Percentiles rank a stretch among this genome's conserved stretches.
Evolutionary conservation across 176 grass and related monocot species (phyloP).

Genomic region (Zea luxurians): DNA sequence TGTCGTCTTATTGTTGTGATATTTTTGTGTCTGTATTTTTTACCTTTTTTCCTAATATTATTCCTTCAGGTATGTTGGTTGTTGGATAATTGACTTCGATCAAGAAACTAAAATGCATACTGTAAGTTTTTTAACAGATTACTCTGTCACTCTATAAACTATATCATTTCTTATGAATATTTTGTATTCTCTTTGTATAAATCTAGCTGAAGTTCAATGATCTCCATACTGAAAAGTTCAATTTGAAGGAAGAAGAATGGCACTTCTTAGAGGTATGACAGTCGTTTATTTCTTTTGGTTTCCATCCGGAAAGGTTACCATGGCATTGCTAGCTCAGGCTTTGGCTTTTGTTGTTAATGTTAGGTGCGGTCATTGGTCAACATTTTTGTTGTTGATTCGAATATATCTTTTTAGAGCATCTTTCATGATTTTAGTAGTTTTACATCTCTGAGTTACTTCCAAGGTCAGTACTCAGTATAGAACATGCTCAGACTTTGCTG

Average conservation of each 20-base stretch:
- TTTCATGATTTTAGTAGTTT: background rate
- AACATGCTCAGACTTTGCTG: conserved; percentile 18
- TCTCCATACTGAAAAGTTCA: conserved; percentile 53
- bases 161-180: conserved; percentile 35
- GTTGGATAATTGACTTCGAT: conserved; percentile 58
- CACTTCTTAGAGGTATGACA: conserved; percentile 62
- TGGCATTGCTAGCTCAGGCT: conserved; percentile 5
- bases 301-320: conserved; percentile 3
- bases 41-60: background rate
- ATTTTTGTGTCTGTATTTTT: background rate
- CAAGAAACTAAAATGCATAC: conserved; percentile 54
- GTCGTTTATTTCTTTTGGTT: conserved; percentile 22
- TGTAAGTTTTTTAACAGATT: conserved; percentile 51
- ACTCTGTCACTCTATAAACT: background rate
- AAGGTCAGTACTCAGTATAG: background rate
- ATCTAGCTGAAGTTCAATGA: conserved; percentile 73
- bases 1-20: conserved; percentile 17
- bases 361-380: background rate
- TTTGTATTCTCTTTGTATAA: conserved; percentile 42
- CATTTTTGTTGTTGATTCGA: background rate
- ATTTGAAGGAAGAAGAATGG: conserved; percentile 80
- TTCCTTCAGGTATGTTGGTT: conserved; percentile 58
- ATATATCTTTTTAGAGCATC: conserved; percentile 4
- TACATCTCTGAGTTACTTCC: background rate
- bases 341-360: conserved; percentile 17